phyloP scores from a whole-genome alignment of 208 protist genomes.

The Wallacemonas sp. region DNA sequence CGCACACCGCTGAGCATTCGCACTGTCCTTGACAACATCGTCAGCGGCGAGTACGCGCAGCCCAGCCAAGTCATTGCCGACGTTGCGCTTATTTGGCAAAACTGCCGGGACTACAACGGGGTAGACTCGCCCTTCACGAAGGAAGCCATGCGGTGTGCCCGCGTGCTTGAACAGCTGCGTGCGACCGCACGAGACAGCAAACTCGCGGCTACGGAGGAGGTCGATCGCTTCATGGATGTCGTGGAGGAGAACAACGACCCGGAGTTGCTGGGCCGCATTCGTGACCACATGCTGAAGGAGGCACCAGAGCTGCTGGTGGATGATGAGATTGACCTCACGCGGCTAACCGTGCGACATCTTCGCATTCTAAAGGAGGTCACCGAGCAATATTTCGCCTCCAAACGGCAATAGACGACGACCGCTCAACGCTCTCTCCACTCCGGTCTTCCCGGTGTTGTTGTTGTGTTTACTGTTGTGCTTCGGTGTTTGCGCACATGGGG shows the following conservation, averaged over 20 bases:
- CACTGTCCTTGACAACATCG: slow-evolving; percentile 65
- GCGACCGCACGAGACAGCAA: slow-evolving; percentile 48
- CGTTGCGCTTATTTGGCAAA: slow-evolving; percentile 76
- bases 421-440: not conserved
- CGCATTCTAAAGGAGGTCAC: slow-evolving; percentile 48
- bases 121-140: slow-evolving; percentile 38
- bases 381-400: slow-evolving; percentile 24
- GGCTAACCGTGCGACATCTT: slow-evolving; percentile 61
- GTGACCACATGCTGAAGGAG: slow-evolving; percentile 48
- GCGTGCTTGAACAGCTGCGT: slow-evolving; percentile 37
- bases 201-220: slow-evolving; percentile 39
- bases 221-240: slow-evolving; percentile 44
- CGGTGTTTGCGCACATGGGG: too few species aligned
- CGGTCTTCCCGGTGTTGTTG: too few species aligned
- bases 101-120: slow-evolving; percentile 75
- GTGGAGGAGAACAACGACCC: slow-evolving; percentile 37
- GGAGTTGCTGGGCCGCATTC: slow-evolving; percentile 35
- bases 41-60: slow-evolving; percentile 49
- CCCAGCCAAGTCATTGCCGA: slow-evolving; percentile 55
- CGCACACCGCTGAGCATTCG: slow-evolving; percentile 68
- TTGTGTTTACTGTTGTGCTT: too few species aligned
- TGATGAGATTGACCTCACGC: slow-evolving; percentile 43
- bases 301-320: slow-evolving; percentile 48
- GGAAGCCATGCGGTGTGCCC: slow-evolving; percentile 48
- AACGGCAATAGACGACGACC: not conserved